These are phyloP conservation scores for Galerina marginata DNA, from an alignment of 768 basidiomycete genomes.

Conservation along the genomic window DNA sequence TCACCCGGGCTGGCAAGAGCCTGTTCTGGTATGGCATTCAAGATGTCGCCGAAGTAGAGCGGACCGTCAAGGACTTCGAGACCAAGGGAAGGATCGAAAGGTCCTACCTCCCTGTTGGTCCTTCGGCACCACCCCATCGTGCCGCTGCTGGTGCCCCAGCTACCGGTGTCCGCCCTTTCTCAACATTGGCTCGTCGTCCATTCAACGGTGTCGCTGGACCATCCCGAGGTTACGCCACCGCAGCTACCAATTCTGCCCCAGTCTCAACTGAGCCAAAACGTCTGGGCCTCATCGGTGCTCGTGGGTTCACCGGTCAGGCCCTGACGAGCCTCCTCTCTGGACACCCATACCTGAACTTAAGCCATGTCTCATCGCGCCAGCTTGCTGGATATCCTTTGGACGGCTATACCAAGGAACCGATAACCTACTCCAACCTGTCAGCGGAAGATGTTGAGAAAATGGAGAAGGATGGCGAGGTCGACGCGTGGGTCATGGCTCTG, in stretches of 20 bases:
- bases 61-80: constrained; percentile 75
- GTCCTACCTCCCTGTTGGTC: constrained; percentile 88
- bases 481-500: constrained; percentile 98
- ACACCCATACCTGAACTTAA: constrained; percentile 89
- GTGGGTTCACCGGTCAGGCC: constrained; percentile 95
- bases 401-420: constrained; percentile 76
- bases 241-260: constrained; percentile 37
- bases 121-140: constrained; percentile 65
- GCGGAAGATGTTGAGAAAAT: constrained; percentile 80
- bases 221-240: constrained; percentile 82
- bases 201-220: constrained; percentile 49
- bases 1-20: constrained; percentile 91
- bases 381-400: constrained; percentile 82
- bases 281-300: constrained; percentile 93
- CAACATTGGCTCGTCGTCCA: constrained; percentile 54
- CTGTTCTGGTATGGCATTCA: constrained; percentile 98
- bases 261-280: constrained; percentile 76
- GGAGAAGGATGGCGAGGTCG: constrained; percentile 89
- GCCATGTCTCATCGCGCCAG: constrained; percentile 97
- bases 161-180: constrained; percentile 57
- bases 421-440: constrained; percentile 84
- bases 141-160: constrained; percentile 33
- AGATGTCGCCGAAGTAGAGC: constrained; percentile 91
- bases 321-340: constrained; percentile 82
- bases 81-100: constrained; percentile 84